phyloP scores from a whole-genome alignment of 179 eudicot genomes.

The Camellia oleifera region DNA sequence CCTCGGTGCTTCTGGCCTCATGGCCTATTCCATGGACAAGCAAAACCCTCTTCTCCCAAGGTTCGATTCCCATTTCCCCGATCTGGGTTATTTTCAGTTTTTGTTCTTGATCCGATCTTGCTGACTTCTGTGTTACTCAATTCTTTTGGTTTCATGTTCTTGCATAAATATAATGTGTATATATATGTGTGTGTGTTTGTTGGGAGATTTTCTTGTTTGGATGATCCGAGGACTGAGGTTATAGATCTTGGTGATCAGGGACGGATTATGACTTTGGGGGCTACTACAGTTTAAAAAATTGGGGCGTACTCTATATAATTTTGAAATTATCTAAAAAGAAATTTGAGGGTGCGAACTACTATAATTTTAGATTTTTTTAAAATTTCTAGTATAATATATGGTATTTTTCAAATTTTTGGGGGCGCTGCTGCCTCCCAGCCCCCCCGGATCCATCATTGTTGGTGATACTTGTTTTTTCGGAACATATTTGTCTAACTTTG shows the following conservation, averaged over 20 bases:
- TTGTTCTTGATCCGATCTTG: conserved; percentile 18
- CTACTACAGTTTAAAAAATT: no score
- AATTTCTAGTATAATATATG: no score
- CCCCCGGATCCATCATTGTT: no score
- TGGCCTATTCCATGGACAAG: conserved; percentile 58
- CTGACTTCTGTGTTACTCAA: not conserved
- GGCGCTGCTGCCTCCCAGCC: no score
- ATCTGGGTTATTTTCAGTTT: not conserved
- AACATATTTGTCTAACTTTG: not conserved
- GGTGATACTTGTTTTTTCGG: not conserved
- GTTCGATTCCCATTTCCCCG: conserved; percentile 24
- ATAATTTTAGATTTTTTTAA: no score
- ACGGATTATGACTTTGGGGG: no score
- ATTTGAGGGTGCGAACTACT: no score
- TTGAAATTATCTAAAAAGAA: no score
- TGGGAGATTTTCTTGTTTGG: not conserved
- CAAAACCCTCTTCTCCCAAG: conserved; percentile 89
- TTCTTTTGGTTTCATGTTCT: not conserved
- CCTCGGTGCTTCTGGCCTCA: conserved; percentile 57
- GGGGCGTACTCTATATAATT: no score
- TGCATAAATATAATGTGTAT: not conserved
- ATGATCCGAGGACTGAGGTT: not conserved
- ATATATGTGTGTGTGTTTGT: not conserved
- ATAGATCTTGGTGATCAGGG: not conserved
- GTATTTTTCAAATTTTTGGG: no score